Conservation (phyloP, 306 rosid genomes). For the Benincasa hispida region DNA sequence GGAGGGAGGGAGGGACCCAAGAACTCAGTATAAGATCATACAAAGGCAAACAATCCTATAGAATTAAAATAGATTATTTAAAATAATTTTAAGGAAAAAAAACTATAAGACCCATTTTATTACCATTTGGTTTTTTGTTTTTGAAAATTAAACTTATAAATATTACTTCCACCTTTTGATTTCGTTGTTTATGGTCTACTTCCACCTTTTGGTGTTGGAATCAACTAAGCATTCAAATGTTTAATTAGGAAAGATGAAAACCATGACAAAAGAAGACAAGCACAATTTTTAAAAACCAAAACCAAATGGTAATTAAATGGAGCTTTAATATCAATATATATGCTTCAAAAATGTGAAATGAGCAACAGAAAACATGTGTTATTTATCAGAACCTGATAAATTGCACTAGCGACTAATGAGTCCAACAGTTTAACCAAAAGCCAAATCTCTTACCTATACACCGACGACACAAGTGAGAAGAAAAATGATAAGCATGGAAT, state of each 20-base stretch:
- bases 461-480: constrained; percentile 16
- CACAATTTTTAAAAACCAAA: neutral
- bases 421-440: constrained; percentile 12
- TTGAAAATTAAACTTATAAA: no score
- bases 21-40: neutral
- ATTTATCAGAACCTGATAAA: constrained; percentile 12
- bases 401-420: constrained; percentile 6
- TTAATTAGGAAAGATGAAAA: no score
- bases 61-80: neutral
- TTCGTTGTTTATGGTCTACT: no score
- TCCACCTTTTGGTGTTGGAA: no score
- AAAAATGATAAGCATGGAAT: neutral
- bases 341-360: neutral
- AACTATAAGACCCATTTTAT: no score
- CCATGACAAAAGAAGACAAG: neutral
- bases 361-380: neutral
- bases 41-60: neutral
- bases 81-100: no score
- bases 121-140: no score
- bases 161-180: no score
- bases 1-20: neutral
- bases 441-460: constrained; percentile 24
- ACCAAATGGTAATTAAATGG: neutral
- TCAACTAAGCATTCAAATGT: no score
- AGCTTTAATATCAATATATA: neutral